These are phyloP conservation scores for Ascochyta pisi DNA, from an alignment of 2,329 filamentous ascomycete genomes.

Conservation along the genomic window DNA sequence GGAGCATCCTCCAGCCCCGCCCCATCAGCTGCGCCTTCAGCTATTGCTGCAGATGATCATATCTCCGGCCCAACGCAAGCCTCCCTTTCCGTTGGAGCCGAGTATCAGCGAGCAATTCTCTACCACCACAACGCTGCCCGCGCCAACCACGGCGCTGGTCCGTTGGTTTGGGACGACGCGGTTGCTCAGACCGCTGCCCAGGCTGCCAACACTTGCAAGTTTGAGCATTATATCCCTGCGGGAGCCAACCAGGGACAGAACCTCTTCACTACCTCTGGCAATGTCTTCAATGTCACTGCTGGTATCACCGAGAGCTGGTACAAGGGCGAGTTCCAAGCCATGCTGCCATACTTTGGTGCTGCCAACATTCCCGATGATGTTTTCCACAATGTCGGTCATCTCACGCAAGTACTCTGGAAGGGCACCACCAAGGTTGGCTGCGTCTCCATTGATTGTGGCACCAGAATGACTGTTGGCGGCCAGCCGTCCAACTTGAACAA, in stretches of 20 bases:
- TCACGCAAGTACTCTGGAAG: conserved; percentile 51
- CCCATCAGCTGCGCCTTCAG: background rate
- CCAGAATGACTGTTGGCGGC: conserved; percentile 32
- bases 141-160: conserved; percentile 74
- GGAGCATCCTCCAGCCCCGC: background rate
- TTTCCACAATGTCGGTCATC: conserved; percentile 44
- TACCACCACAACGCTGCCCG: conserved; percentile 88
- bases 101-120: conserved; percentile 52
- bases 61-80: conserved; percentile 35
- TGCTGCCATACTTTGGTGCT: conserved; percentile 64
- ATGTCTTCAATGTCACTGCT: conserved; percentile 64
- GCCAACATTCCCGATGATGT: conserved; percentile 59
- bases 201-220: conserved; percentile 78
- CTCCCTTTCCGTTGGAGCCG: conserved; percentile 29
- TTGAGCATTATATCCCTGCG: conserved; percentile 63
- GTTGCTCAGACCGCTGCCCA: conserved; percentile 60
- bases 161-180: conserved; percentile 73
- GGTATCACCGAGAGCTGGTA: conserved; percentile 88
- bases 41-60: conserved; percentile 18
- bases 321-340: conserved; percentile 74
- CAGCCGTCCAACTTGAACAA: conserved; percentile 32
- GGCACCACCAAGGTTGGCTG: conserved; percentile 47
- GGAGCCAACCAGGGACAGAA: conserved; percentile 82
- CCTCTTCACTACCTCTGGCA: conserved; percentile 72
- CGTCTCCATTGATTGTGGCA: conserved; percentile 41